Conservation (phyloP, 305 asterid genomes). For the Rubia tinctorum region DNA sequence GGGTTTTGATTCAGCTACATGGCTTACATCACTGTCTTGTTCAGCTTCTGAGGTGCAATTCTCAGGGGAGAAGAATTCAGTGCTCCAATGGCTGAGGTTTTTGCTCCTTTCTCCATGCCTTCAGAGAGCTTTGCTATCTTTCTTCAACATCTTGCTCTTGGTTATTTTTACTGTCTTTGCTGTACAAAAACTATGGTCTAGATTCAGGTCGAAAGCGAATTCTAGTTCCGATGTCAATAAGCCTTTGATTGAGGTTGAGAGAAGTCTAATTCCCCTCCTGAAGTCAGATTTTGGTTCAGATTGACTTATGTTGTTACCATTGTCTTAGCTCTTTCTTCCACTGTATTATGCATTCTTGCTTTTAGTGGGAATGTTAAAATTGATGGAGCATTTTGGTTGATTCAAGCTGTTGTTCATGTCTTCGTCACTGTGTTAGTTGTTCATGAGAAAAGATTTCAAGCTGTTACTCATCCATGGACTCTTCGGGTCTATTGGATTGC, state of each 20-base stretch:
- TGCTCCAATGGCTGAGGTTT: conserved; percentile 55
- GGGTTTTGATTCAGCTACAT: conserved; percentile 30
- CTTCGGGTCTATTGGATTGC: conserved; percentile 64
- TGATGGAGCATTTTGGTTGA: conserved; percentile 58
- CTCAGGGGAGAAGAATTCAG: conserved; percentile 14
- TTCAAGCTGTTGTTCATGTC: conserved; percentile 51
- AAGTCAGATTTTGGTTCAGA: conserved; percentile 51
- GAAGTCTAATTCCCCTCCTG: conserved; percentile 17
- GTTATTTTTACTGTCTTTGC: conserved; percentile 37
- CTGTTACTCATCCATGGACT: conserved; percentile 51
- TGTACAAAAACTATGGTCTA: conserved; percentile 44
- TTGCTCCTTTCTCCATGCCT: conserved; percentile 74
- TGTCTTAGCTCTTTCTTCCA: conserved; percentile 36
- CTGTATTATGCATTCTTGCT: conserved; percentile 39
- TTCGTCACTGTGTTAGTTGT: conserved; percentile 41
- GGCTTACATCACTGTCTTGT: conserved; percentile 72
- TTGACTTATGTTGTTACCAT: conserved; percentile 36
- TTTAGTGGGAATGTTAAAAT: conserved; percentile 25
- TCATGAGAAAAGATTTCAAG: conserved; percentile 69
- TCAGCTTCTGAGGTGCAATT: conserved; percentile 30
- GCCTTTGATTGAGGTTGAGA: conserved; percentile 51
- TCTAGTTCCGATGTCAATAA: conserved; percentile 37
- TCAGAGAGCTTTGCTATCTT: conserved; percentile 57
- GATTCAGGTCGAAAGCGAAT: conserved; percentile 27
- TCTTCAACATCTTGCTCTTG: conserved; percentile 52